Evolutionary conservation across 2,329 filamentous ascomycete species (phyloP), one percentile per base, ranked within the genome.

Genomic region (Ophiocordyceps unilateralis): DNA sequence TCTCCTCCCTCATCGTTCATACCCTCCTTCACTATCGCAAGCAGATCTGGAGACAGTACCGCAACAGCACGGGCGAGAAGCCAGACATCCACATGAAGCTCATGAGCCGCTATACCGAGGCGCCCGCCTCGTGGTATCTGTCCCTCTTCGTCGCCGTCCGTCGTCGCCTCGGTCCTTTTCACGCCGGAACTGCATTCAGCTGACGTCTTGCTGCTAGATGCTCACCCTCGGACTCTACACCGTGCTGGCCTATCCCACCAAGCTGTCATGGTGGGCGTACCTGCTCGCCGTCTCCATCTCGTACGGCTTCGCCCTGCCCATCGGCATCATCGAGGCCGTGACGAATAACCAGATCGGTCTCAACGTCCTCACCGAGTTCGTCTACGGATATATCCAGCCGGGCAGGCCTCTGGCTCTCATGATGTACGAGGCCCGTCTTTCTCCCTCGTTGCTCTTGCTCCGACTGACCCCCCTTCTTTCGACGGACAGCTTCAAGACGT

Each of bases 361-460:
- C 30, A 86, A 86, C 48, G 80, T 87, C 22, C 63, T 86, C 47
- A 83, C 80, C 1, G 81, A 84, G 60, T 83, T 85, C 48, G 63
- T 87, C 4, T 76, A 77, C 45, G 82, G 82, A 1, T 86, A 86
- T 52, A 81, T 86, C 51, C 78, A 83, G 48, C 81, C 81, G 0
- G 82, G 82, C 2, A 64, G 72, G 6, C 81, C 82, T 0, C 62
- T 86, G 43, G 81, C 78, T 0, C 72, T 85, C 47, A 86, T 87
- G 81, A 68, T 85, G 63, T 82, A 55, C 49, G 64, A 20, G 12
- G 4, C 6, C 28, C 28, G 12, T 28, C 26, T 10, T 11, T 28
- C 15, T 34, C 19, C 21, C 17, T 9, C 21, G 3, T 24, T 9
- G 38, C 20, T 8, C 14, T 39, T 9, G 22, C 38, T 22, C 9